These are phyloP conservation scores for Alternaria incomplexa DNA, from an alignment of 2,329 filamentous ascomycete species.

Conservation along the genomic window DNA sequence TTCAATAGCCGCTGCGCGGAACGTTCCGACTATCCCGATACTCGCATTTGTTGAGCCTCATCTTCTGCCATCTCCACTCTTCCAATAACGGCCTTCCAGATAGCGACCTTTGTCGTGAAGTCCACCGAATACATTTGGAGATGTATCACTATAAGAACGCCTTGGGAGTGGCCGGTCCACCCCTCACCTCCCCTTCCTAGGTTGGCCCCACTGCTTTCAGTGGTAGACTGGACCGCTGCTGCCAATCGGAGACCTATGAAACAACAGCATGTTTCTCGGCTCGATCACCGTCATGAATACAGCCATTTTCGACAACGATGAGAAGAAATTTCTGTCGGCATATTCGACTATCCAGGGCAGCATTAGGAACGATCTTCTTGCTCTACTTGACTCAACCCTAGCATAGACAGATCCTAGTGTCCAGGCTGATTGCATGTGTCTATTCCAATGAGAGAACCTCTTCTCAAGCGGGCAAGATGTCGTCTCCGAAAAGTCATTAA, in stretches of 20 bases:
- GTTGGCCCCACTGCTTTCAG: neutral
- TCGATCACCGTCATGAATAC: neutral
- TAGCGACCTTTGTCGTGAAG: neutral
- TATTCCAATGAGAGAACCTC: neutral
- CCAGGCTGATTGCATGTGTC: neutral
- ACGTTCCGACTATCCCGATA: conserved; percentile 6
- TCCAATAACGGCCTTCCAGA: neutral
- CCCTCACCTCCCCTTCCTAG: neutral
- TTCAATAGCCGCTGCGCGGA: conserved; percentile 12
- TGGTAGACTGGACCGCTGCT: neutral
- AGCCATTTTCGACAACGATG: neutral
- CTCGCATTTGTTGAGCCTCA: neutral
- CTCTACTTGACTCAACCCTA: neutral
- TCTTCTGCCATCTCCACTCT: neutral
- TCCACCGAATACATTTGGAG: neutral
- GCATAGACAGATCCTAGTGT: neutral
- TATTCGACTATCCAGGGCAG: neutral
- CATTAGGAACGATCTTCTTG: neutral
- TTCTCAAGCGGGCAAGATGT: neutral
- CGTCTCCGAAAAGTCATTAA: neutral
- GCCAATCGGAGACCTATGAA: neutral
- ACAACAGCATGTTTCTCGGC: neutral
- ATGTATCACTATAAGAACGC: neutral
- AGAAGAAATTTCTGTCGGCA: neutral
- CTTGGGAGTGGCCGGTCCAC: neutral